These are phyloP conservation scores for Monilinia polystroma DNA, from an alignment of 2,329 filamentous ascomycete genomes.

Conservation along the genomic window DNA sequence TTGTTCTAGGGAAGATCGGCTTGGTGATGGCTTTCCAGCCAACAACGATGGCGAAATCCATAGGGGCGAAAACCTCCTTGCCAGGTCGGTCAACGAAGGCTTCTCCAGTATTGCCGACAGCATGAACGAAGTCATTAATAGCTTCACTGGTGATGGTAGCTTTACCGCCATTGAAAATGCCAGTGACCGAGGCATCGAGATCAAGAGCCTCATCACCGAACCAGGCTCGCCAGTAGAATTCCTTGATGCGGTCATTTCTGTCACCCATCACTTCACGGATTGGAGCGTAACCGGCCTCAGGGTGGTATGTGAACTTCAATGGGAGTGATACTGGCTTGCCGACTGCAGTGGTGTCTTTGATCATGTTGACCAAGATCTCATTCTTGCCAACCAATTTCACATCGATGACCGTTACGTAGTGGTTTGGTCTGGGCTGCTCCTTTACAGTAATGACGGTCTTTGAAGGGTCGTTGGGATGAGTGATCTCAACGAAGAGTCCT, in stretches of 20 bases:
- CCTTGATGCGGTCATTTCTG: constrained; percentile 97
- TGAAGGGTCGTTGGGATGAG: constrained; percentile 73
- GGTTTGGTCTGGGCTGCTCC: constrained; percentile 82
- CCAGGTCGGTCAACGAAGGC: constrained; percentile 94
- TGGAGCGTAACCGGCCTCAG: constrained; percentile 94
- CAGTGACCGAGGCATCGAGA: constrained; percentile 80
- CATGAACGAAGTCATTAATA: constrained; percentile 98
- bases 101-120: constrained; percentile 95
- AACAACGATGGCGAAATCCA: constrained; percentile 98
- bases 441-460: constrained; percentile 85
- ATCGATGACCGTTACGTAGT: constrained; percentile 85
- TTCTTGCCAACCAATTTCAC: constrained; percentile 72
- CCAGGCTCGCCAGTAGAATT: constrained; percentile 98
- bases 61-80: constrained; percentile 91
- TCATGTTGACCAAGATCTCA: constrained; percentile 84
- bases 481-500: constrained; percentile 87
- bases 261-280: constrained; percentile 95
- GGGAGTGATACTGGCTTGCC: constrained; percentile 79
- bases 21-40: constrained; percentile 99
- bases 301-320: constrained; percentile 88
- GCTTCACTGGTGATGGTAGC: constrained; percentile 85
- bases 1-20: constrained; percentile 95
- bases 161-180: constrained; percentile 85
- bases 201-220: constrained; percentile 84
- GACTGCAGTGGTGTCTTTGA: constrained; percentile 87